These are phyloP conservation scores for Priceomyces carsonii DNA, from an alignment of 805 yeast genomes.

Conservation along the genomic window DNA sequence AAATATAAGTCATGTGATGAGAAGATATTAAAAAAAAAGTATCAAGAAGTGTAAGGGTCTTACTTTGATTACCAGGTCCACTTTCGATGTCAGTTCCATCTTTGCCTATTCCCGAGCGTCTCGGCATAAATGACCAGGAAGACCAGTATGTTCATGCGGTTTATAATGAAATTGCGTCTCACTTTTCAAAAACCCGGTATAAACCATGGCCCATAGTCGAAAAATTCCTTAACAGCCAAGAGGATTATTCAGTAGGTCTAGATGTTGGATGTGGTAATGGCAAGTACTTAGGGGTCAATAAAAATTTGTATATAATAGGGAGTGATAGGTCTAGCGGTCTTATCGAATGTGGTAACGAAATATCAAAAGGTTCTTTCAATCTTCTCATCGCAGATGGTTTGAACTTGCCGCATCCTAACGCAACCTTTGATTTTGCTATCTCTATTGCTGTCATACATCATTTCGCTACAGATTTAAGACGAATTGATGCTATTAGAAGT, in stretches of 20 bases:
- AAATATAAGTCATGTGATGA: too few species aligned
- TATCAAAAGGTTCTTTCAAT: constrained; percentile 45
- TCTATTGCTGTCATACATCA: constrained; percentile 96
- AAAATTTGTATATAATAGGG: constrained; percentile 69
- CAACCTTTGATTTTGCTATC: constrained; percentile 77
- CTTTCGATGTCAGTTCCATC: constrained; percentile 33
- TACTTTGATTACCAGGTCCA: too few species aligned
- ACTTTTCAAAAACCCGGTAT: constrained; percentile 90
- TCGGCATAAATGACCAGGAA: constrained; percentile 62
- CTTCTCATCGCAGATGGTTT: constrained; percentile 83
- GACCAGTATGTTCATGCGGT: constrained; percentile 84
- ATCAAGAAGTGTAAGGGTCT: too few species aligned
- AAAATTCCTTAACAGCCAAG: constrained; percentile 52
- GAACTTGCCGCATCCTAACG: constrained; percentile 38
- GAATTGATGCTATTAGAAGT: constrained; percentile 72
- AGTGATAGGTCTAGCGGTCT: constrained; percentile 72
- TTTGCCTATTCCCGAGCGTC: constrained; percentile 17
- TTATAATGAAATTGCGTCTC: constrained; percentile 88
- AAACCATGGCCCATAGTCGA: constrained; percentile 98
- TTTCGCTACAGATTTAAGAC: constrained; percentile 79
- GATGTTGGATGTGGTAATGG: constrained; percentile 99
- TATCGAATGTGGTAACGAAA: constrained; percentile 58
- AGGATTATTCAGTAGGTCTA: constrained; percentile 67
- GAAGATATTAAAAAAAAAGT: too few species aligned
- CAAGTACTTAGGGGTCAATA: constrained; percentile 76